Evolutionary conservation across 176 grass and related monocot genomes (phyloP).

Genomic region (Musa itinerans): DNA sequence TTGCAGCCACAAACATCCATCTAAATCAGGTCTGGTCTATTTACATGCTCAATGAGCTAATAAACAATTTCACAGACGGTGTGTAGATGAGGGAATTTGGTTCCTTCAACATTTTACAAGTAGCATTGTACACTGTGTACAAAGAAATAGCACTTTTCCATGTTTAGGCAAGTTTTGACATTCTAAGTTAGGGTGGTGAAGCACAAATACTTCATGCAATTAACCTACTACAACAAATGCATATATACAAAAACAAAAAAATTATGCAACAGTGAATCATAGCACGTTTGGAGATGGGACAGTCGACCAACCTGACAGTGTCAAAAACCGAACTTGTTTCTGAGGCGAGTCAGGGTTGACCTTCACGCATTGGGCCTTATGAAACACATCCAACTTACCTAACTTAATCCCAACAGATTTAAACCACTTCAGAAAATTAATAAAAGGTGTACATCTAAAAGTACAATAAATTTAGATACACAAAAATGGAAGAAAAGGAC

Average conservation of each 20-base stretch:
- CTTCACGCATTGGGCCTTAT: slow-evolving; percentile 58
- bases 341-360: slow-evolving; percentile 87
- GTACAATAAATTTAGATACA: neutral
- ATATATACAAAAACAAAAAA: neutral
- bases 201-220: no score
- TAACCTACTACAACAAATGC: no score
- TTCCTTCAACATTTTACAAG: no score
- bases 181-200: no score
- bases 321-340: slow-evolving; percentile 87
- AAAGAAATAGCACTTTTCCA: no score
- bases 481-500: neutral
- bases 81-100: no score
- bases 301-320: slow-evolving; percentile 51
- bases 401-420: slow-evolving; percentile 25
- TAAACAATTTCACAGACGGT: no score
- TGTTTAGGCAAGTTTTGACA: no score
- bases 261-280: neutral
- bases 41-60: no score
- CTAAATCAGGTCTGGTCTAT: no score
- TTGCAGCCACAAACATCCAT: no score
- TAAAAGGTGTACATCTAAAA: neutral
- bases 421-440: neutral
- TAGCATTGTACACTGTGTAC: no score
- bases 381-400: slow-evolving; percentile 51
- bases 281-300: neutral